These are phyloP conservation scores for Funneliformis geosporum DNA, from an alignment of 192 early-diverging fungal species.

Conservation along the genomic window DNA sequence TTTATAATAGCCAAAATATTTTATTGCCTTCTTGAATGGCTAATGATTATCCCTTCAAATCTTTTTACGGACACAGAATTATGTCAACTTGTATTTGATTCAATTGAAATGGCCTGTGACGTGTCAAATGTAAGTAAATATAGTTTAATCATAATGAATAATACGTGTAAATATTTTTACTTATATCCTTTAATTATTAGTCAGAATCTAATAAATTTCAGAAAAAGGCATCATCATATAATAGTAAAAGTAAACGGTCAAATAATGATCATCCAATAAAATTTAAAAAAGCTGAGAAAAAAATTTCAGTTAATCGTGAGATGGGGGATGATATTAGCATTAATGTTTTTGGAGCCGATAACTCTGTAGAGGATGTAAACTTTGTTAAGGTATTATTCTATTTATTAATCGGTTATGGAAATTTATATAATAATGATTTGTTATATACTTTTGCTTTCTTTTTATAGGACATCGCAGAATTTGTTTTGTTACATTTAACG, in stretches of 20 bases:
- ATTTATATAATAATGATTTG: not conserved
- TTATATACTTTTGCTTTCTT: not conserved
- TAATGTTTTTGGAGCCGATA: constrained; percentile 23
- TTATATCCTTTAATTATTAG: not conserved
- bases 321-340: constrained; percentile 11
- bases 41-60: constrained; percentile 67
- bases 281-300: constrained; percentile 31
- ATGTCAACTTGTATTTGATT: constrained; percentile 67
- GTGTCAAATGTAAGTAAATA: constrained; percentile 31
- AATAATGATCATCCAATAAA: not conserved
- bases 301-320: not conserved
- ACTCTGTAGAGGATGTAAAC: constrained; percentile 10
- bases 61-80: constrained; percentile 65
- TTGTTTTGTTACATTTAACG: constrained; percentile 61
- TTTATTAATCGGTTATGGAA: no score
- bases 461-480: constrained; percentile 66
- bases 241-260: not conserved
- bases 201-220: constrained; percentile 9
- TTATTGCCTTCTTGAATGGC: constrained; percentile 71
- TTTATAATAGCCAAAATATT: constrained; percentile 67
- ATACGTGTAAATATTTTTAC: not conserved
- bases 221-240: constrained; percentile 4
- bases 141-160: not conserved
- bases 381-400: constrained; percentile 20
- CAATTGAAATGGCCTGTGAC: constrained; percentile 61